phyloP scores from a whole-genome alignment of 148 eudicot genomes.

The Camellia lanceoleosa region DNA sequence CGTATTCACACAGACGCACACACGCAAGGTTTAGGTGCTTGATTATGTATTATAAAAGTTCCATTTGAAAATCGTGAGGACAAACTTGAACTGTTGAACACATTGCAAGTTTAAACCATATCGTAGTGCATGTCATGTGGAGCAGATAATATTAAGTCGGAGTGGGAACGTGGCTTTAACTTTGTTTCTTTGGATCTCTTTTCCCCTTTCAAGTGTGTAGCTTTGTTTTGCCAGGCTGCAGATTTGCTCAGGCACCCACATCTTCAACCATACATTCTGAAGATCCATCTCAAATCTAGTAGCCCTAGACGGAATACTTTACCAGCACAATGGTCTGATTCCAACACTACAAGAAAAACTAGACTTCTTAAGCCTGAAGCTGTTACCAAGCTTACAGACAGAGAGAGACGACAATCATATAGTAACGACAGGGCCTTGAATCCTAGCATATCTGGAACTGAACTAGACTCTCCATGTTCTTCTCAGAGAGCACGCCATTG shows the following conservation, averaged over 20 bases:
- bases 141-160: background rate
- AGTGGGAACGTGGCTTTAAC: background rate
- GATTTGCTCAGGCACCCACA: conserved; percentile 77
- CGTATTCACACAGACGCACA: background rate
- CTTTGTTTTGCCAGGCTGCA: conserved; percentile 58
- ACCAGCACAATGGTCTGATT: conserved; percentile 38
- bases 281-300: conserved; percentile 50
- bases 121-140: background rate
- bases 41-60: too few species aligned
- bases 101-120: background rate
- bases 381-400: conserved; percentile 33
- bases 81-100: too few species aligned
- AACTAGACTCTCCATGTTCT: conserved; percentile 48
- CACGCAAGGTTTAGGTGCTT: too few species aligned
- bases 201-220: background rate
- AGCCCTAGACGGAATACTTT: conserved; percentile 65
- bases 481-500: conserved; percentile 39
- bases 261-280: conserved; percentile 69
- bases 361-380: conserved; percentile 47
- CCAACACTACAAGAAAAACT: conserved; percentile 41
- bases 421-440: conserved; percentile 78
- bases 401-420: conserved; percentile 56
- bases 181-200: background rate
- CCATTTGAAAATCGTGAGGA: too few species aligned
- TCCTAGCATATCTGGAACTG: conserved; percentile 89